These are phyloP conservation scores for Acer yangbiense DNA, from an alignment of 345 rosid species.

Conservation along the genomic window DNA sequence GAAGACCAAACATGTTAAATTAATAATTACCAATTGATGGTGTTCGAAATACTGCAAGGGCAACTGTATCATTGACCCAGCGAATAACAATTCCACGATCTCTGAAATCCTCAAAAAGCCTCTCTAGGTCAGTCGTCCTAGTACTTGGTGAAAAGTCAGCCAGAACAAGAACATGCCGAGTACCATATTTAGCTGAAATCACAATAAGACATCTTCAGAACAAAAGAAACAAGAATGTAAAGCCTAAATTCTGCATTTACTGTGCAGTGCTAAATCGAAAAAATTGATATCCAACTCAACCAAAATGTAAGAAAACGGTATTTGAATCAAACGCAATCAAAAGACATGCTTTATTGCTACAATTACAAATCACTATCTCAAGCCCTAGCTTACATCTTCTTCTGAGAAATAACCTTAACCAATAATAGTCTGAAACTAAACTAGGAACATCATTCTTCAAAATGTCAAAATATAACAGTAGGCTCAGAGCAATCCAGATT, in stretches of 20 bases:
- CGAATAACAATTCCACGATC: slow-evolving; percentile 66
- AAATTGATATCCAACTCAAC: not conserved
- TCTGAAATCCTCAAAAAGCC: slow-evolving; percentile 59
- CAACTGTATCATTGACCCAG: slow-evolving; percentile 89
- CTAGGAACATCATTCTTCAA: not conserved
- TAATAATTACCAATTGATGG: slow-evolving; percentile 63
- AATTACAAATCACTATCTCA: not conserved
- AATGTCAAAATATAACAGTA: not conserved
- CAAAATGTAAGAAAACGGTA: not conserved
- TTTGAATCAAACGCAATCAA: not conserved
- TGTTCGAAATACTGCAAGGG: slow-evolving; percentile 83
- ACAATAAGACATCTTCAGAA: slow-evolving; percentile 4
- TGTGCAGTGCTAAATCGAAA: not conserved
- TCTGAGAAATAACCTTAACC: not conserved
- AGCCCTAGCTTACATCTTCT: not conserved
- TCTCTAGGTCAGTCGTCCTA: slow-evolving; percentile 81
- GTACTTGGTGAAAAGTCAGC: slow-evolving; percentile 74
- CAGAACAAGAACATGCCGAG: slow-evolving; percentile 82
- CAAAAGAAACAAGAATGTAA: not conserved
- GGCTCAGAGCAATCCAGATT: not conserved
- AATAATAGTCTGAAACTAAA: not conserved
- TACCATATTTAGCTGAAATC: slow-evolving; percentile 76
- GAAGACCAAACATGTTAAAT: not conserved
- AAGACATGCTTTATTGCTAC: not conserved
- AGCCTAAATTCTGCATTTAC: not conserved